Evolutionary conservation across 257 asterid genomes (phyloP), one percentile per base, ranked within the genome.

Genomic region (Haberlea rhodopensis): DNA sequence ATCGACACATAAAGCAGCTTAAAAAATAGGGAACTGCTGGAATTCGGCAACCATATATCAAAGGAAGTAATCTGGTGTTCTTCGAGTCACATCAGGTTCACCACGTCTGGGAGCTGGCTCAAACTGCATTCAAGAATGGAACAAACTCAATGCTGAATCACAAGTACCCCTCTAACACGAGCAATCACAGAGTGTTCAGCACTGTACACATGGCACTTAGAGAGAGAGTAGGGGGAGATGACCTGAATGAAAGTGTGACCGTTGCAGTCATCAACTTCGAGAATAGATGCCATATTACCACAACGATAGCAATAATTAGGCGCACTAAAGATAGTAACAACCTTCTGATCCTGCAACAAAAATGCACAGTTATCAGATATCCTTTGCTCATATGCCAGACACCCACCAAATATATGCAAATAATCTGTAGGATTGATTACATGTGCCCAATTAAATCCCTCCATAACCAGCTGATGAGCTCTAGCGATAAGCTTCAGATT

Each of bases 381-480:
- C 53, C n/a, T n/a, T n/a, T 34, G 7, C 57, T 15, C 25, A 24
- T 26, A 25, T 20, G 52, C 31, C 37, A 20, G 24, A 5, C 43
- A 51, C 60, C 13, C 15, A 53, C 46, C 22, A 45, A 16, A 18
- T 23, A 40, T 25, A 20, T 34, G 53, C n/a, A n/a, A 31, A 71
- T 28, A 3, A 67, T 74, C 32, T 0, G 45, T 45, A 53, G 56
- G n/a, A n/a, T n/a, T n/a, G 34, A 55, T 81, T 83, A 88, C 94
- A 76, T 83, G 94, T 23, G 94, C 96, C 96, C 94, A 85, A 71
- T 85, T 85, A 71, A 73, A 88, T 72, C 96, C 96, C 74, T 88
- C 96, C 96, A 88, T 88, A 70, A 88, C 96, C 72, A 88, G 77
- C 84, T 88, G 96, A 68, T 88, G 96, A 0, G 96, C 95, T 79